phyloP scores from a whole-genome alignment of 2,329 filamentous ascomycete species.

The Mariannaea sp. region DNA sequence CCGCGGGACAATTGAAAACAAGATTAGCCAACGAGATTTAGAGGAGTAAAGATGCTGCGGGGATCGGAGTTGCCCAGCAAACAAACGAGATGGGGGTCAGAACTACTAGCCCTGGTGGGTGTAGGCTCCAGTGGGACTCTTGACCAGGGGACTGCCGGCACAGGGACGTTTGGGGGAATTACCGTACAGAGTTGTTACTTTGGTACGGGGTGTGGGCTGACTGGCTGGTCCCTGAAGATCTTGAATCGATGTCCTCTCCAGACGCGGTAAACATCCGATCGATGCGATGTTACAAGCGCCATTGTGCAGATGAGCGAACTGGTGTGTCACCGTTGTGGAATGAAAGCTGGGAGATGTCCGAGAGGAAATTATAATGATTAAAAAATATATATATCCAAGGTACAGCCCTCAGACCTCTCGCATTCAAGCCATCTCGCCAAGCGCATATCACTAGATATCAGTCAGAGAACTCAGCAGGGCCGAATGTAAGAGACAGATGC shows the following conservation, averaged over 20 bases:
- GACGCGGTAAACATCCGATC: conserved; percentile 27
- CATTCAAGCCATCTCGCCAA: no score
- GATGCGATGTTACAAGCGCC: no score
- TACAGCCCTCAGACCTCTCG: no score
- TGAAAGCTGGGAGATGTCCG: no score
- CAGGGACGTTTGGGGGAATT: conserved; percentile 24
- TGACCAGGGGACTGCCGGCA: conserved; percentile 17
- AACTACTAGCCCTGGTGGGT: neutral
- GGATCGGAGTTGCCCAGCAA: conserved; percentile 1
- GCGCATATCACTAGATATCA: no score
- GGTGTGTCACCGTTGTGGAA: no score
- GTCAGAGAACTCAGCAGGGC: no score
- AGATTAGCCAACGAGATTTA: conserved; percentile 18
- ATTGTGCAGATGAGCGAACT: neutral
- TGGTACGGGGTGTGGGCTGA: conserved; percentile 29
- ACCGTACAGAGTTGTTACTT: conserved; percentile 28
- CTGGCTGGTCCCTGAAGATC: conserved; percentile 33
- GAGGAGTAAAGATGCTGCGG: conserved; percentile 9
- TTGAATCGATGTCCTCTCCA: conserved; percentile 20
- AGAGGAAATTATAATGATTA: no score
- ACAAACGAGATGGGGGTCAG: conserved; percentile 30
- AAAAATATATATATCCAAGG: no score
- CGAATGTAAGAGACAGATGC: neutral
- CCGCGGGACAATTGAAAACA: conserved; percentile 33
- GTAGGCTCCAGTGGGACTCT: conserved; percentile 10